A percentile compares a stretch with the other conserved stretches of the same genome.
phyloP scores from a whole-genome alignment of 805 yeast species.

The Brettanomyces anomalus region DNA sequence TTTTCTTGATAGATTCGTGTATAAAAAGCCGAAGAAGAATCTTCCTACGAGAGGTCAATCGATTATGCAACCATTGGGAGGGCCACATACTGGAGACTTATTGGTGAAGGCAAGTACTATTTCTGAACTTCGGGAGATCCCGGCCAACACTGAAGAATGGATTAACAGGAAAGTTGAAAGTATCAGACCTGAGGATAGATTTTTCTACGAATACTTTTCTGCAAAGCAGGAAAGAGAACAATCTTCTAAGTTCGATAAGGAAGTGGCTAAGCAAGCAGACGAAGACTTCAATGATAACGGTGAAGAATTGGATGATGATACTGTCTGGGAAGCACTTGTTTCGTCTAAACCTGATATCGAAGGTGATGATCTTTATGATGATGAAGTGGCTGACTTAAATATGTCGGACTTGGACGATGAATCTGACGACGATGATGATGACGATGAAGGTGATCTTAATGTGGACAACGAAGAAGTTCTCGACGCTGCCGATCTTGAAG shows the following conservation, averaged over 20 bases:
- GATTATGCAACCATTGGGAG: constrained; percentile 96
- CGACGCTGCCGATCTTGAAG: constrained; percentile 27
- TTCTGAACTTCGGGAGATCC: constrained; percentile 29
- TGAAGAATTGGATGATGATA: constrained; percentile 44
- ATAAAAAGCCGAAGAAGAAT: constrained; percentile 82
- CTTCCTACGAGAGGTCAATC: constrained; percentile 72
- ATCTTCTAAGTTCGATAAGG: constrained; percentile 33
- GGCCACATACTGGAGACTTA: constrained; percentile 62
- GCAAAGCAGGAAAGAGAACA: constrained; percentile 40
- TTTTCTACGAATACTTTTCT: constrained; percentile 79
- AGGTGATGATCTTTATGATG: constrained; percentile 27
- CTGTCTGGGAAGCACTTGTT: constrained; percentile 54
- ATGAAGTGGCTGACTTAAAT: constrained; percentile 30
- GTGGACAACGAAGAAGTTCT: constrained; percentile 22
- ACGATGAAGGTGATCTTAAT: constrained; percentile 16
- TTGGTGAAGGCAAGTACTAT: constrained; percentile 36
- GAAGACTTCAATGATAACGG: constrained; percentile 29
- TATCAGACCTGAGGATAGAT: constrained; percentile 78
- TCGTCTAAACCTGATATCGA: constrained; percentile 50
- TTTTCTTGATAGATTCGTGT: constrained; percentile 92
- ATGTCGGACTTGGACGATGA: constrained; percentile 27
- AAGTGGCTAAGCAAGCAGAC: constrained; percentile 35
- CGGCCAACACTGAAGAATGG: constrained; percentile 87
- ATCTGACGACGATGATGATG: constrained; percentile 26
- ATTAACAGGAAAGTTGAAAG: constrained; percentile 49